Percentiles rank a stretch among this genome's conserved stretches.
Conservation (phyloP, 2,329 filamentous ascomycete species). For the Fusarium tanahbumbuense region DNA sequence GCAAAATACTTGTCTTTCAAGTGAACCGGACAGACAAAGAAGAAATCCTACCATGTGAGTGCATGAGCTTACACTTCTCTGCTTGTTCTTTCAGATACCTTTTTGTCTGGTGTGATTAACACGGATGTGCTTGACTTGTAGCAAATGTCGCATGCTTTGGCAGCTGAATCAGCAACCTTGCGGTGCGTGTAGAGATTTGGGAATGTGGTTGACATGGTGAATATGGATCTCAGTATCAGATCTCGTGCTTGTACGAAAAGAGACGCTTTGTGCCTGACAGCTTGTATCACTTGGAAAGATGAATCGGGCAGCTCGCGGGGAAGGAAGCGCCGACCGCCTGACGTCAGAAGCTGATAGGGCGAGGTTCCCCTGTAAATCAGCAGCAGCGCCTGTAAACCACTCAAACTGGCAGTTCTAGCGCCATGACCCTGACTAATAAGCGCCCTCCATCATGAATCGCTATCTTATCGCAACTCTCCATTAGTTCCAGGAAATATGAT, state of each 20-base stretch:
- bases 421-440: constrained; percentile 40
- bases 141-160: constrained; percentile 90
- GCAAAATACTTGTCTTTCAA: constrained; percentile 87
- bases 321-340: constrained; percentile 26
- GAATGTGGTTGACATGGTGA: constrained; percentile 62
- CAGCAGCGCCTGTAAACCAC: constrained; percentile 29
- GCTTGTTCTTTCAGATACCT: constrained; percentile 63
- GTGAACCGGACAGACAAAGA: constrained; percentile 88
- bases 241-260: neutral
- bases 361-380: constrained; percentile 18
- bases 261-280: neutral
- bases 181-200: constrained; percentile 87
- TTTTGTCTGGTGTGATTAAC: constrained; percentile 88
- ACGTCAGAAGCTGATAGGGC: constrained; percentile 35
- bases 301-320: constrained; percentile 32
- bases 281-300: constrained; percentile 12
- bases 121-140: constrained; percentile 90
- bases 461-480: constrained; percentile 43
- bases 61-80: constrained; percentile 13
- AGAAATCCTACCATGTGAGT: constrained; percentile 72
- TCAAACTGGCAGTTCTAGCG: constrained; percentile 11
- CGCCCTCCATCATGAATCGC: constrained; percentile 31
- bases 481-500: constrained; percentile 38
- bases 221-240: neutral
- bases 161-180: constrained; percentile 84